These are phyloP conservation scores for Rhizopus stolonifer DNA, from an alignment of 371 early-diverging fungal genomes.

Conservation along the genomic window DNA sequence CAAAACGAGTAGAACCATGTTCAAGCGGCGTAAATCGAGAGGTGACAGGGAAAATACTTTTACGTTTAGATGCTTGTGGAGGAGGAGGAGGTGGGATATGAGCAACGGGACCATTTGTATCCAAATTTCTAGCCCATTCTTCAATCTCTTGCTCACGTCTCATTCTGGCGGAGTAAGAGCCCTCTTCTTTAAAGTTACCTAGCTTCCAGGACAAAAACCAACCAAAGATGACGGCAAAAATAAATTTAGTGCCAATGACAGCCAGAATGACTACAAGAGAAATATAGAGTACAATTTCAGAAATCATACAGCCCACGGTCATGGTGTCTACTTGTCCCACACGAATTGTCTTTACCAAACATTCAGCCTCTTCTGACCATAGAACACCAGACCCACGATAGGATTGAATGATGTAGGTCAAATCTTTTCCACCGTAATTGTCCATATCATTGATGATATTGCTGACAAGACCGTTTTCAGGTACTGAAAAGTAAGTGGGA, in stretches of 20 bases:
- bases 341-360: slow-evolving; percentile 61
- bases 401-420: slow-evolving; percentile 31
- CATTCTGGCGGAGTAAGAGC: slow-evolving; percentile 53
- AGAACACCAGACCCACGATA: slow-evolving; percentile 11
- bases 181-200: slow-evolving; percentile 56
- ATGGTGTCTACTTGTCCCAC: slow-evolving; percentile 71
- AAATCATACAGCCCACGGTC: slow-evolving; percentile 70
- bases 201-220: slow-evolving; percentile 69
- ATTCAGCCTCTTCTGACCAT: slow-evolving; percentile 46
- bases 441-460: slow-evolving; percentile 14
- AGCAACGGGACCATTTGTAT: slow-evolving; percentile 37
- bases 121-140: slow-evolving; percentile 56
- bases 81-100: slow-evolving; percentile 29
- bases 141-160: slow-evolving; percentile 59
- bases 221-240: slow-evolving; percentile 74
- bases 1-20: slow-evolving; percentile 42
- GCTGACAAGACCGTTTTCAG: slow-evolving; percentile 32
- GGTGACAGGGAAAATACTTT: slow-evolving; percentile 39
- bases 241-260: slow-evolving; percentile 68
- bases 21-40: slow-evolving; percentile 48
- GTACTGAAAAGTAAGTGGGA: slow-evolving; percentile 20
- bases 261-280: slow-evolving; percentile 64
- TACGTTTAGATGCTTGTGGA: slow-evolving; percentile 19
- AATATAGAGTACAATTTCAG: slow-evolving; percentile 63
- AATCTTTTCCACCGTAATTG: slow-evolving; percentile 35